Base-by-base conservation (phyloP, 305 asterid genomes). In the Fraxinus velutina region DNA sequence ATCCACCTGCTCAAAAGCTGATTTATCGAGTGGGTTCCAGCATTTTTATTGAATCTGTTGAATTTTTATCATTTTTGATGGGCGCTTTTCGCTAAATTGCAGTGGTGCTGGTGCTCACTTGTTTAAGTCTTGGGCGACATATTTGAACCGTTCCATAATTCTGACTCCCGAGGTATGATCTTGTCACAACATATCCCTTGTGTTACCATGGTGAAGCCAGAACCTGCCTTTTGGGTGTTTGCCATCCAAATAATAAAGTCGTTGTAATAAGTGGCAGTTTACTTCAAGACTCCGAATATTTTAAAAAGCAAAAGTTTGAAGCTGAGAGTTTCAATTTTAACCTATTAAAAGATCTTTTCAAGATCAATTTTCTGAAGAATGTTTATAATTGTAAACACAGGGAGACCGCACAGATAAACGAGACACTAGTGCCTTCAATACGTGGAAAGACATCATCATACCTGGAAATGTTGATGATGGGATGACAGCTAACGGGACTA, bases 71-170 rank as follows among this genome's bases (percentile, higher is more conserved):
- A 21, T 81, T 70, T 83, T 52, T 87, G 57, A 86, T 83, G 39
- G 24, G 34, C 77, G 72, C 76, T 15, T 78, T 12, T 29, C 80
- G 17, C 84, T 75, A 68, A 78, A 76, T 79, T 84, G 80, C 94
- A 94, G 97, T 85, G 99, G 99, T 75, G 99, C 99, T 86, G 99
- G 99, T 83, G 99, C 99, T 87, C 98, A 94, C 89, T 89, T 94
- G 87, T 96, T 96, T 88, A 96, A 93, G 92, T 94, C 99, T 17
- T 96, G 99, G 99, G 91, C 94, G 0, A 89, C 90, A 13, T 92
- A 87, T 84, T 77, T 96, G 87, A 96, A 96, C 84, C 97, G 98
- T 27, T 96, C 98, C 42, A 93, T 96, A 73, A 92, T 96, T 86
- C 93, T 95, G 81, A 94, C 98, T 19, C 98, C 98, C 0, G 99